Base-by-base conservation (phyloP, 2,329 filamentous ascomycete genomes). In the Colletotrichum endophyticum region DNA sequence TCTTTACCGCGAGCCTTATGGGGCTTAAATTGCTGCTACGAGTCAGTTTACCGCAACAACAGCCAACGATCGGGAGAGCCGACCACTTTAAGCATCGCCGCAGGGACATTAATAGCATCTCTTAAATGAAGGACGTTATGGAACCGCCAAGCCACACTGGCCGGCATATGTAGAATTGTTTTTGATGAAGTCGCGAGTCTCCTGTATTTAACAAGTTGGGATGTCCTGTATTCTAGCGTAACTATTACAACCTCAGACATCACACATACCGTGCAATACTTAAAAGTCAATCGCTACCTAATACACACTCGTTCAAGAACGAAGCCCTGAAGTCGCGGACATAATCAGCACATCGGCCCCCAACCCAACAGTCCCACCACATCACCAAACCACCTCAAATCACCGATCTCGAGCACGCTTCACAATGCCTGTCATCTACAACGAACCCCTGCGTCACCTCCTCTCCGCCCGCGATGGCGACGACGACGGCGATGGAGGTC, bases 71-170 rank as follows among this genome's bases (percentile, higher is more conserved):
- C 67, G 56, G 67, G 32, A 61, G 22, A 8, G 34, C 56, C 67
- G 67, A 62, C 67, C 34, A 22, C 22, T 34, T 32, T 28, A 39
- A 62, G 34, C 53, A n/a, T 30, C 56, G 30, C 22, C 22, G 56
- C 67, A 30, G 27, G 11, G 56, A 30, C 67, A 62, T 62, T 70
- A 49, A 70, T 70, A 70, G 67, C 27, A 70, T 28, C 32, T 15
- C 22, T 70, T 70, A 70, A 62, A 70, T 62, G 56, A 70, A 70
- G 53, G 67, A 27, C 25, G 61, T 30, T 27, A 59, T 27, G 67
- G 67, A 57, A 27, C 67, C 67, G 67, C 67, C 67, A 61, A 70
- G 67, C 34, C 56, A 70, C 67, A 62, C 9, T 34, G 56, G 7
- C n/a, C 30, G n/a, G 22, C 32, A 22, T 44, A 28, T 15, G 22